Percentiles rank a stretch among this genome's conserved stretches.
Conservation (phyloP, 2,329 filamentous ascomycete species). For the Penicillium sp. region DNA sequence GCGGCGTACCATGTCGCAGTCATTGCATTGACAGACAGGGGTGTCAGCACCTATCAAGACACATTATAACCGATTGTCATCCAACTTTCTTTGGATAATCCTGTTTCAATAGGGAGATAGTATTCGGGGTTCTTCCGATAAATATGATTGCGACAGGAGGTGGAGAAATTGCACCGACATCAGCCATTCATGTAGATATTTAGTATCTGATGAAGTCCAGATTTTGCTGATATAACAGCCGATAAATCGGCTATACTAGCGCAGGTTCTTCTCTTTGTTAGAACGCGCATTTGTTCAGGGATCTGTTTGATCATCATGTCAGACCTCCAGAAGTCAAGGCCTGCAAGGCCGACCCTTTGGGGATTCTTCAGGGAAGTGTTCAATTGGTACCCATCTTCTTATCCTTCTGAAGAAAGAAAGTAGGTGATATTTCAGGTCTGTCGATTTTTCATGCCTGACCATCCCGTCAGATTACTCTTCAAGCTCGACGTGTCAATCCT, state of each 20-base stretch:
- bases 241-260: neutral
- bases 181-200: neutral
- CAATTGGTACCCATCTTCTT: conserved; percentile 34
- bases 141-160: conserved; percentile 17
- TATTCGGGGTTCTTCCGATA: neutral
- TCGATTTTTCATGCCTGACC: neutral
- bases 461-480: conserved; percentile 25
- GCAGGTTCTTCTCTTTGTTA: neutral
- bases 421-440: conserved; percentile 7
- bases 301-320: conserved; percentile 14
- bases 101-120: neutral
- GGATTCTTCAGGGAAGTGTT: conserved; percentile 32
- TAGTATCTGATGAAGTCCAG: neutral
- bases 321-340: conserved; percentile 5
- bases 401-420: conserved; percentile 31
- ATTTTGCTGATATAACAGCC: neutral
- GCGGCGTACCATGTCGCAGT: conserved; percentile 13
- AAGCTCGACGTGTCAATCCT: conserved; percentile 34
- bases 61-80: neutral
- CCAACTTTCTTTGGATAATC: neutral
- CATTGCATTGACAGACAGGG: neutral
- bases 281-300: neutral
- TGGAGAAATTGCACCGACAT: conserved; percentile 14
- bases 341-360: conserved; percentile 9
- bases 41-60: neutral